Evolutionary conservation across 2,329 filamentous ascomycete species (phyloP), one percentile per base, ranked within the genome.

Genomic region (Botrytis aclada): DNA sequence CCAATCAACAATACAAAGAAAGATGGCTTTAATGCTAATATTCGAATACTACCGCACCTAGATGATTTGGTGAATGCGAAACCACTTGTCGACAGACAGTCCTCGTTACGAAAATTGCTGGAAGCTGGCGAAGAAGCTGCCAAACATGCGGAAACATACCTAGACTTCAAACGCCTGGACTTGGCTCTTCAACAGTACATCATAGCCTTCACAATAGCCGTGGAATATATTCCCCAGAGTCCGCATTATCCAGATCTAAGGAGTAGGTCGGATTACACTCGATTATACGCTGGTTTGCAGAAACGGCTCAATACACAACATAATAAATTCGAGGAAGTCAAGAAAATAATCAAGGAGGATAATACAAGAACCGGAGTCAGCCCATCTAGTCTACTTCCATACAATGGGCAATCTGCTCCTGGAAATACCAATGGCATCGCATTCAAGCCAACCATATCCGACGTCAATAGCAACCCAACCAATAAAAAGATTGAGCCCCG

Each of bases 151-250:
- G 87, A 89, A 75, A 88, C 87, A 70, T 84, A 86, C 72, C 85
- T 90, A 73, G 87, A 88, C 74, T 91, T 92, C 82, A 84, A 88
- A 39, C 86, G 89, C 51, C 88, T 90, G 7, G 94, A 96, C 79
- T 82, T 89, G 54, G 95, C 95, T 4, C 91, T 97, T 72, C 88
- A 92, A 76, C 93, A 97, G 74, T 98, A 95, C 80, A 87, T 98
- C 73, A 89, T 91, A 75, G 93, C 95, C 18, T 94, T 88, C 74
- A 90, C 94, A 73, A 92, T 98, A 72, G 88, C 92, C 22, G 86
- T 94, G 69, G 90, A 95, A 72, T 84, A 90, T 60, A 90, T 98
- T 39, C 92, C 93, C 3, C 86, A 86, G 51, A 94, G 97, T 80
- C 89, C 88, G 72, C 93, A 95, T 75, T 97, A 90, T 81, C 87